A percentile compares a stretch with the other conserved stretches of the same genome.
These are phyloP conservation scores for Massospora cicadina DNA, from an alignment of 371 early-diverging fungal genomes.

Conservation along the genomic window DNA sequence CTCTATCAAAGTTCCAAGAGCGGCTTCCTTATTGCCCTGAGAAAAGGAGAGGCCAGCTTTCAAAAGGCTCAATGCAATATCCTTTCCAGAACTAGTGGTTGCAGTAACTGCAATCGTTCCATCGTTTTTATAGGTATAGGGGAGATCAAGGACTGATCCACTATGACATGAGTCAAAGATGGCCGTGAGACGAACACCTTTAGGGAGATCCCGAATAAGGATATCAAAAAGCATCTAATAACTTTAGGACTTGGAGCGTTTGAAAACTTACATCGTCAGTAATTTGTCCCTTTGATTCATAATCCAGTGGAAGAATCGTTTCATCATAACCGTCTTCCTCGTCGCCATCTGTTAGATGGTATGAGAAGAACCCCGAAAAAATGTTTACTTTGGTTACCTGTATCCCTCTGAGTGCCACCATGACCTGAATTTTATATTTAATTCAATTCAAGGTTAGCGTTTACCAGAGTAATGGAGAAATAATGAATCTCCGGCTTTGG, in stretches of 20 bases:
- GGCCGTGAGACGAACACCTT: conserved; percentile 33
- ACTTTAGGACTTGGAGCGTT: background rate
- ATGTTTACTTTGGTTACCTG: conserved; percentile 11
- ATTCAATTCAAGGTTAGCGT: background rate
- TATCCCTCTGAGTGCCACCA: conserved; percentile 5
- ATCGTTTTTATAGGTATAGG: conserved; percentile 55
- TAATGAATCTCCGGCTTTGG: conserved; percentile 33
- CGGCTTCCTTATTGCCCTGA: conserved; percentile 25
- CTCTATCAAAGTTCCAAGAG: conserved; percentile 23
- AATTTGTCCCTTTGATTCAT: conserved; percentile 31
- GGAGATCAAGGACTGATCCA: conserved; percentile 61
- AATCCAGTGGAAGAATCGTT: conserved; percentile 44
- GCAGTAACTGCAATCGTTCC: conserved; percentile 33
- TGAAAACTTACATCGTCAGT: conserved; percentile 26
- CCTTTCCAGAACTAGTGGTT: conserved; percentile 26
- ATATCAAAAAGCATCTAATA: conserved; percentile 27
- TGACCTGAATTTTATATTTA: conserved; percentile 18
- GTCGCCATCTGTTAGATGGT: conserved; percentile 26
- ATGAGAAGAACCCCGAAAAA: conserved; percentile 16
- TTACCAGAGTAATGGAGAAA: conserved; percentile 33
- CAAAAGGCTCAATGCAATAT: conserved; percentile 27
- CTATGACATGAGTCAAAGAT: conserved; percentile 41
- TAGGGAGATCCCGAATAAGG: conserved; percentile 31
- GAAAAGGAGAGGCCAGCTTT: conserved; percentile 33
- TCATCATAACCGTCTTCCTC: conserved; percentile 41